Evolutionary conservation across 1,139 yeast genomes (phyloP).

Genomic region (Sugiyamaella paludigena): DNA sequence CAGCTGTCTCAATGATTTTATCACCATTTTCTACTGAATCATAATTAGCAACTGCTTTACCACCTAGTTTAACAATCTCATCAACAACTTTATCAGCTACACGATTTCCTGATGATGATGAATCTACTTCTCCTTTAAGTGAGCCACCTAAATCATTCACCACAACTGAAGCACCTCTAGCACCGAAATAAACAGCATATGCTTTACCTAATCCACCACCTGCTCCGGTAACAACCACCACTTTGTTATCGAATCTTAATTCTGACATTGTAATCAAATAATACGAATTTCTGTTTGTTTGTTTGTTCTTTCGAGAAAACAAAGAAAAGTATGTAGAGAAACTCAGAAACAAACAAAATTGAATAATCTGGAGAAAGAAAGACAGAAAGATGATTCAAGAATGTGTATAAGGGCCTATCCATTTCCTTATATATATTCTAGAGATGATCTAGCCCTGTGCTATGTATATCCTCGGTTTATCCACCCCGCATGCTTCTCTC

Average conservation of each 20-base stretch:
- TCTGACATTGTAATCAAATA: conserved; percentile 21
- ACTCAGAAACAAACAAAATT: not conserved
- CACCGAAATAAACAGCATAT: conserved; percentile 83
- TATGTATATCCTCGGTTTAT: too few species aligned
- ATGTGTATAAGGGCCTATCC: too few species aligned
- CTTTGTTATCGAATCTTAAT: conserved; percentile 67
- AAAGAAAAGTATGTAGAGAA: not conserved
- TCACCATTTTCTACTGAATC: conserved; percentile 88
- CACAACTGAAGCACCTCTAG: conserved; percentile 91
- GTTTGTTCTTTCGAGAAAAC: too few species aligned
- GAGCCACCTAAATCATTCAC: conserved; percentile 90
- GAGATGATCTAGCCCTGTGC: too few species aligned
- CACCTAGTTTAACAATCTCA: conserved; percentile 74
- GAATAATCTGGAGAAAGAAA: not conserved
- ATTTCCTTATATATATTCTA: too few species aligned
- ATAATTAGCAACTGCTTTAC: conserved; percentile 89
- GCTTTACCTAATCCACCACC: conserved; percentile 95
- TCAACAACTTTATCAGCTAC: conserved; percentile 90
- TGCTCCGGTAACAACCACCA: conserved; percentile 91
- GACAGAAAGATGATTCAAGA: too few species aligned
- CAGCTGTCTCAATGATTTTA: conserved; percentile 81
- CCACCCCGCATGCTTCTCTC: too few species aligned
- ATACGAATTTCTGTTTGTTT: not conserved
- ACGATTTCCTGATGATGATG: conserved; percentile 17
- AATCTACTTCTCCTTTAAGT: conserved; percentile 52